Evolutionary conservation across 495 filamentous ascomycete species (phyloP).

Genomic region (Hyaloscypha variabilis): DNA sequence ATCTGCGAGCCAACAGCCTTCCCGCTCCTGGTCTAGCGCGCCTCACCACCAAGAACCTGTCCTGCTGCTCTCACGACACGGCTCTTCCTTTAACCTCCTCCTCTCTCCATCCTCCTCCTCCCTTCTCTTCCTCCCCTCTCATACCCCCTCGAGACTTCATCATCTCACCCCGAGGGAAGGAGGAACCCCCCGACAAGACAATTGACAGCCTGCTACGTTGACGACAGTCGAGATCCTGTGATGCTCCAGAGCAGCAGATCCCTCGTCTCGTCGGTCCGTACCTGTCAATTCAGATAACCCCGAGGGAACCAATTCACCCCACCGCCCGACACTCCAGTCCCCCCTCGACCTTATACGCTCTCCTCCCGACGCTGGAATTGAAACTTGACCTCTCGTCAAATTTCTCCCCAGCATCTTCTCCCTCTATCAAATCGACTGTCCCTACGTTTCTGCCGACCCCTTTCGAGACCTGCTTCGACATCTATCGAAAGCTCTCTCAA

Average conservation of each 20-base stretch:
- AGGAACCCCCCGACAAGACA: conserved; percentile 21
- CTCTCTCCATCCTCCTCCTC: conserved; percentile 16
- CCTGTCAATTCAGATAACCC: conserved; percentile 26
- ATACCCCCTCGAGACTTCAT: conserved; percentile 26
- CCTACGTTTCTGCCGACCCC: conserved; percentile 1
- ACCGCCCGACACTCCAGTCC: conserved; percentile 10
- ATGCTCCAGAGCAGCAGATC: conserved; percentile 26
- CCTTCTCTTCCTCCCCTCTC: conserved; percentile 3
- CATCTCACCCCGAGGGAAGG: conserved; percentile 23
- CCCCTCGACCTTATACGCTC: background rate
- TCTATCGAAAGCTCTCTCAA: background rate
- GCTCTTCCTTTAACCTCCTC: conserved; percentile 15
- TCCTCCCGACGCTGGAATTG: background rate
- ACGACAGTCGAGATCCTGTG: conserved; percentile 20
- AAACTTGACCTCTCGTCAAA: conserved; percentile 6
- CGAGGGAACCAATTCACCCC: conserved; percentile 26
- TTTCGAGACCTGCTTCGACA: background rate
- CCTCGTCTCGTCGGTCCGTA: conserved; percentile 27
- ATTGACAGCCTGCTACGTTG: conserved; percentile 31
- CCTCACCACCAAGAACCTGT: background rate
- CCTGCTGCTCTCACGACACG: conserved; percentile 1
- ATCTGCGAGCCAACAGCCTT: too few relatives aligned
- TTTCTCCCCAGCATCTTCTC: background rate
- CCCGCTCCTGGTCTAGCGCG: background rate
- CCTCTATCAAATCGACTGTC: conserved; percentile 4